phyloP scores from a whole-genome alignment of 1,139 yeast species.

The Blastobotrys ciferrii region DNA sequence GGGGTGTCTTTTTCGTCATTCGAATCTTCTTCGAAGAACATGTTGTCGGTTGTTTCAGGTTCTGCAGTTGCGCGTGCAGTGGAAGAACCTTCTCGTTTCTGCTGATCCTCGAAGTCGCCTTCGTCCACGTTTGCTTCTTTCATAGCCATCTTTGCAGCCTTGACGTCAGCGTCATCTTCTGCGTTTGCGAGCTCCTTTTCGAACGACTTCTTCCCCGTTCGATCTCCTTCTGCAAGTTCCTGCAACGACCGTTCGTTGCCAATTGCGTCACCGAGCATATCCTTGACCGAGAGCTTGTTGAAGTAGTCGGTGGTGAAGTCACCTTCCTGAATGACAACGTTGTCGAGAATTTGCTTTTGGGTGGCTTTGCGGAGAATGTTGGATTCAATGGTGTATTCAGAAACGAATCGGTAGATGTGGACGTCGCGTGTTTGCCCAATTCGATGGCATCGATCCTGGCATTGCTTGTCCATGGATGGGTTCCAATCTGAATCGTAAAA shows the following conservation, averaged over 20 bases:
- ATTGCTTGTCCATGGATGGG: slow-evolving; percentile 99
- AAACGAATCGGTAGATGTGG: slow-evolving; percentile 92
- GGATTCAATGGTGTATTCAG: slow-evolving; percentile 94
- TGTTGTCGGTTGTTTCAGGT: slow-evolving; percentile 19
- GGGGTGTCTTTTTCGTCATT: slow-evolving; percentile 76
- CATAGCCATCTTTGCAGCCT: slow-evolving; percentile 88
- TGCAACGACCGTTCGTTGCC: slow-evolving; percentile 29
- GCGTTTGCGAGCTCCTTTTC: slow-evolving; percentile 82
- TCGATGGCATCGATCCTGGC: slow-evolving; percentile 98
- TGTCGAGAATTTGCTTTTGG: slow-evolving; percentile 91
- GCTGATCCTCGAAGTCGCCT: slow-evolving; percentile 71
- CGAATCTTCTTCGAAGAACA: slow-evolving; percentile 39
- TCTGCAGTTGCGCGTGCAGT: slow-evolving; percentile 19
- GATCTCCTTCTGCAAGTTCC: slow-evolving; percentile 36
- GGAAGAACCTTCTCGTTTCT: slow-evolving; percentile 15
- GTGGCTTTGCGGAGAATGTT: slow-evolving; percentile 92
- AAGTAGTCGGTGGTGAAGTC: slow-evolving; percentile 97
- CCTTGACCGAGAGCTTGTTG: slow-evolving; percentile 84
- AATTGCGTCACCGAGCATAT: slow-evolving; percentile 71
- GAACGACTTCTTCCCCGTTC: slow-evolving; percentile 48
- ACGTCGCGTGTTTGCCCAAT: slow-evolving; percentile 98
- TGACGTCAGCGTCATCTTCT: slow-evolving; percentile 94
- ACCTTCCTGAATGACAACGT: slow-evolving; percentile 96
- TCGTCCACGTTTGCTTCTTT: slow-evolving; percentile 80
- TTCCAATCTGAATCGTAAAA: slow-evolving; percentile 99